These are phyloP conservation scores for Marasmius sp. DNA, from an alignment of 1,284 basidiomycete genomes.

Conservation along the genomic window DNA sequence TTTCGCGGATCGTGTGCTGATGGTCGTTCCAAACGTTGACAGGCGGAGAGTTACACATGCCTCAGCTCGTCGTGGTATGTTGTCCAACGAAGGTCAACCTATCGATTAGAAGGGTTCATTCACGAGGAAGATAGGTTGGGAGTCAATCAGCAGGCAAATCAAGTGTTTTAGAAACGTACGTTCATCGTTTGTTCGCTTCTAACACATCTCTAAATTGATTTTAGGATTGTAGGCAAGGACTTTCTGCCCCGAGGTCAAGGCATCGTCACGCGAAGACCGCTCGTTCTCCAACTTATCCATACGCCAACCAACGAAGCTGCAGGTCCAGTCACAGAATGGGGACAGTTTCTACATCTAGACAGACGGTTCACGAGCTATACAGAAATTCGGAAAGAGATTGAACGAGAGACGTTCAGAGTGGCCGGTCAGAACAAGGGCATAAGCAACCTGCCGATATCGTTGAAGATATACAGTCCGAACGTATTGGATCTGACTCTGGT, in stretches of 20 bases:
- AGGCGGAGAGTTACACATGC: slow-evolving; percentile 88
- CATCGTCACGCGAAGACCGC: slow-evolving; percentile 93
- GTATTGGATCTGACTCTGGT: slow-evolving; percentile 96
- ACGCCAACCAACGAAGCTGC: slow-evolving; percentile 51
- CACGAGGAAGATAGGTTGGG: slow-evolving; percentile 58
- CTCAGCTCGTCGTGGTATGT: slow-evolving; percentile 78
- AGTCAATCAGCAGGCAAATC: slow-evolving; percentile 87
- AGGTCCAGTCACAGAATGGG: slow-evolving; percentile 73
- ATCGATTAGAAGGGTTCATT: not conserved
- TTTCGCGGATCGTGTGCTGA: slow-evolving; percentile 4
- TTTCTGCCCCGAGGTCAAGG: slow-evolving; percentile 93
- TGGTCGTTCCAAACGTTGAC: slow-evolving; percentile 14
- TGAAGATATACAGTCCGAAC: slow-evolving; percentile 93
- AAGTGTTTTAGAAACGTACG: slow-evolving; percentile 81
- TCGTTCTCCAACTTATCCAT: slow-evolving; percentile 95
- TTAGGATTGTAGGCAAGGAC: slow-evolving; percentile 90
- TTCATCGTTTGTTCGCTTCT: not conserved
- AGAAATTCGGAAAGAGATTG: slow-evolving; percentile 95
- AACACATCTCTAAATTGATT: slow-evolving; percentile 10
- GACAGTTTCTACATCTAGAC: slow-evolving; percentile 95
- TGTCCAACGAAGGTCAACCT: not conserved
- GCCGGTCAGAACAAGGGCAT: slow-evolving; percentile 99
- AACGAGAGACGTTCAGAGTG: slow-evolving; percentile 96
- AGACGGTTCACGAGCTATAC: slow-evolving; percentile 94
- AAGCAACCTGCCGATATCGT: slow-evolving; percentile 91